phyloP scores from a whole-genome alignment of 2,329 filamentous ascomycete species.

The Xylaria sp. region DNA sequence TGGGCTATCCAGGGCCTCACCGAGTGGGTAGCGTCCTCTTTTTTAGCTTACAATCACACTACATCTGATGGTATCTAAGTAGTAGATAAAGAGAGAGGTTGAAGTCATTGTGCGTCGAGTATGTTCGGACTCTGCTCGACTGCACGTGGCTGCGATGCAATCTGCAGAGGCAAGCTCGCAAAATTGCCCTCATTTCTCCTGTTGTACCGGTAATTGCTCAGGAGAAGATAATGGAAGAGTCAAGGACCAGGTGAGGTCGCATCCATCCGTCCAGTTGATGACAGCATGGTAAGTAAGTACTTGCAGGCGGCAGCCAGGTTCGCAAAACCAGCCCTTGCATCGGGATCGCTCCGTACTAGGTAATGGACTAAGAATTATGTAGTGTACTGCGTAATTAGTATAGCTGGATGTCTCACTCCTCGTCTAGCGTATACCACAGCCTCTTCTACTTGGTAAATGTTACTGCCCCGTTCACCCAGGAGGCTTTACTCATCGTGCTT shows the following conservation, averaged over 20 bases:
- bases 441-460: no score
- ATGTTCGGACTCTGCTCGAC: background rate
- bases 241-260: background rate
- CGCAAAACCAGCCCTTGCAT: slow-evolving; percentile 16
- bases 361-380: no score
- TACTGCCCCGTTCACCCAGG: background rate
- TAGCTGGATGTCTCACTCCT: no score
- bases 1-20: slow-evolving; percentile 6
- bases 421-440: no score
- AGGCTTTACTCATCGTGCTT: background rate
- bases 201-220: background rate
- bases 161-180: slow-evolving; percentile 6
- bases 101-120: slow-evolving; percentile 10
- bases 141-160: slow-evolving; percentile 12
- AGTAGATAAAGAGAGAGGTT: background rate
- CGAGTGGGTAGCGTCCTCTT: background rate
- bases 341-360: slow-evolving; percentile 11
- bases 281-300: slow-evolving; percentile 2
- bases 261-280: slow-evolving; percentile 8
- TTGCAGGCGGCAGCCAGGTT: background rate
- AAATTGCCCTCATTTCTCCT: slow-evolving; percentile 19
- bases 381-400: background rate
- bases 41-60: background rate
- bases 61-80: no score
- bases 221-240: background rate